Base-by-base conservation (phyloP, 78 protist species). In the Cavenderia fasciculata region DNA sequence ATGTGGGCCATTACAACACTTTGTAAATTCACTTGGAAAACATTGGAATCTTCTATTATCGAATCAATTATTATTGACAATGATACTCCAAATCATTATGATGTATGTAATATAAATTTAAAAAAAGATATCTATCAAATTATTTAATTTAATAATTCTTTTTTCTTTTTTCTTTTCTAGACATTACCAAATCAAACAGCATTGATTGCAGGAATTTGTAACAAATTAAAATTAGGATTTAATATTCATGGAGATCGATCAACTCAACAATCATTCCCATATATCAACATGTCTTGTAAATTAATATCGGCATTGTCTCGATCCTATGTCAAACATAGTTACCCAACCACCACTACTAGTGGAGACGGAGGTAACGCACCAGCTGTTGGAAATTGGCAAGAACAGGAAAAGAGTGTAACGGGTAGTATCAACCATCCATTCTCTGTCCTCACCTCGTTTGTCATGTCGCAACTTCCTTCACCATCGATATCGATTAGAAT, bases 221-320 rank as follows among this genome's bases (percentile, higher is more conserved):
- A 82, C 33, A 47, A 57, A 47, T 56, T 82, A 25, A 82, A 69
- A 33, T 31, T 29, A n/a, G 90, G 62, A 25, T 69, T 82, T 23
- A 19, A 51, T 0, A 36, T 36, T 31, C 63, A 82, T 18, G 21
- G 69, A 41, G 21, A 44, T 2, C 18, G 61, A 12, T n/a, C 77
- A 0, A 38, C 88, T 2, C 74, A 65, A 27, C 90, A 82, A 56
- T 68, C 78, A 10, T 44, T 66, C 27, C 90, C 90, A 54, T 68
- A 68, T 61, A 71, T 69, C 29, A 76, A 82, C 40, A 66, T 68
- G 61, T 76, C 78, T 44, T 82, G 90, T 69, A 82, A 82, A 56
- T 56, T 82, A 43, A 57, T 82, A 4, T 33, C 73, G 0, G 21
- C 47, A 11, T 47, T 82, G 11, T 68, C 78, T 8, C 74, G 68